A percentile compares a stretch with the other conserved stretches of the same genome.
These are phyloP conservation scores for Mucor piriformis DNA, from an alignment of 371 early-diverging fungal genomes.

Conservation along the genomic window DNA sequence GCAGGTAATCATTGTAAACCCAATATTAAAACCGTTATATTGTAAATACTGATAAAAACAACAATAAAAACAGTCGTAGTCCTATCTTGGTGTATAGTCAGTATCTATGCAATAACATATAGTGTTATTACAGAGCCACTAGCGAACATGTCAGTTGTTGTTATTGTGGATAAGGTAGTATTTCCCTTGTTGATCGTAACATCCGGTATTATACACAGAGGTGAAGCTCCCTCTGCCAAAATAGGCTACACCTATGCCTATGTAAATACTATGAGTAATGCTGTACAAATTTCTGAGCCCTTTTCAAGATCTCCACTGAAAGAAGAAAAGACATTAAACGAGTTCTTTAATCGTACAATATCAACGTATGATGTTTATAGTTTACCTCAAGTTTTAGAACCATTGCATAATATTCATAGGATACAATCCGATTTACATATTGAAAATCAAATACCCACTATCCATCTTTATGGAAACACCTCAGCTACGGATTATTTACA, in stretches of 20 bases:
- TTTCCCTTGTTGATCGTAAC: slow-evolving; percentile 9
- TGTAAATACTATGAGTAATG: too few relatives aligned
- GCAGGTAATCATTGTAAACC: too few relatives aligned
- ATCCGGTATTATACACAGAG: neutral
- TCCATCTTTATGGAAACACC: slow-evolving; percentile 22
- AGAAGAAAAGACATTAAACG: slow-evolving; percentile 12
- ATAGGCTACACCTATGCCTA: slow-evolving; percentile 22
- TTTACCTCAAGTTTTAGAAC: slow-evolving; percentile 7
- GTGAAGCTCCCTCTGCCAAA: slow-evolving; percentile 16
- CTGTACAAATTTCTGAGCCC: slow-evolving; percentile 11
- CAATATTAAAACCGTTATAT: too few relatives aligned
- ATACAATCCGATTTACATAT: slow-evolving; percentile 21
- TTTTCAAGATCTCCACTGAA: too few relatives aligned
- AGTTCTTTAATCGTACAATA: slow-evolving; percentile 27
- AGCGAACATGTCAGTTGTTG: slow-evolving; percentile 8
- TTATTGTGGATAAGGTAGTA: slow-evolving; percentile 9
- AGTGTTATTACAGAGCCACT: slow-evolving; percentile 13
- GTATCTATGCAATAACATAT: too few relatives aligned
- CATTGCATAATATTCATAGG: slow-evolving; percentile 20
- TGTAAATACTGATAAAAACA: too few relatives aligned
- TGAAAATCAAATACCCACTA: slow-evolving; percentile 28
- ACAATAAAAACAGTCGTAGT: too few relatives aligned
- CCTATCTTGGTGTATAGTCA: too few relatives aligned
- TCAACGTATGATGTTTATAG: slow-evolving; percentile 1
- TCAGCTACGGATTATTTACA: slow-evolving; percentile 25